Evolutionary conservation across 2,329 filamentous ascomycete species (phyloP).

Genomic region (Aspergillus sp.): DNA sequence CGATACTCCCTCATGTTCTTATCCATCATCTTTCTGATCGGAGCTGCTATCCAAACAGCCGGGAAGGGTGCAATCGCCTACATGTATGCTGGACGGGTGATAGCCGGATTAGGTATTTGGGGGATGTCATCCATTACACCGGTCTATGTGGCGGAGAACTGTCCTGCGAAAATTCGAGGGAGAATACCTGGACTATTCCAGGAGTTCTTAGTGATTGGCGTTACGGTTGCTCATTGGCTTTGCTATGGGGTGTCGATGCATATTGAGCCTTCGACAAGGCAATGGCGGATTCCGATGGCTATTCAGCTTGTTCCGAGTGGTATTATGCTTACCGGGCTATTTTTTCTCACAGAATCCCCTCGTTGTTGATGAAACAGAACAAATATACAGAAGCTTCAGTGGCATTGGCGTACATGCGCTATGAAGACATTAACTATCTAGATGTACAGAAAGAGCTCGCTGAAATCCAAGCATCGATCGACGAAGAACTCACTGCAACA

Average conservation of each 20-base stretch:
- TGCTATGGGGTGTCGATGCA: slow-evolving; percentile 48
- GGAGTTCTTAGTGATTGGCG: slow-evolving; percentile 36
- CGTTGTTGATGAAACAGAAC: slow-evolving; percentile 53
- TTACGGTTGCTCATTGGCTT: slow-evolving; percentile 49
- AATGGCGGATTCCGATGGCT: slow-evolving; percentile 51
- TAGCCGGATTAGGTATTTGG: slow-evolving; percentile 33
- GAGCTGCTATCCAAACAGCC: slow-evolving; percentile 29
- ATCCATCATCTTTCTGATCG: slow-evolving; percentile 27
- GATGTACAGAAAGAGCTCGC: slow-evolving; percentile 30
- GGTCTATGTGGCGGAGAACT: slow-evolving; percentile 33
- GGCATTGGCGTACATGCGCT: slow-evolving; percentile 33
- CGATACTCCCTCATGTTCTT: slow-evolving; percentile 32
- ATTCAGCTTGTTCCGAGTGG: slow-evolving; percentile 50
- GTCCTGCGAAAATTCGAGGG: slow-evolving; percentile 25
- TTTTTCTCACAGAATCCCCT: slow-evolving; percentile 50
- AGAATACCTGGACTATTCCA: slow-evolving; percentile 33
- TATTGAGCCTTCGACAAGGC: slow-evolving; percentile 41
- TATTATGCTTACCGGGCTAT: slow-evolving; percentile 45
- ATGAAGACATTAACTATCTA: slow-evolving; percentile 20
- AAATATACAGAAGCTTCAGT: slow-evolving; percentile 40
- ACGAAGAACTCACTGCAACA: slow-evolving; percentile 36
- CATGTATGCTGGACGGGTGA: slow-evolving; percentile 34
- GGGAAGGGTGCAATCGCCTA: slow-evolving; percentile 24
- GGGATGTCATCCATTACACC: slow-evolving; percentile 36
- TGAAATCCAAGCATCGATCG: slow-evolving; percentile 37